Evolutionary conservation across 1,139 yeast species (phyloP), one percentile per base, ranked within the genome.

Genomic region (Sugiyamaella novakii): DNA sequence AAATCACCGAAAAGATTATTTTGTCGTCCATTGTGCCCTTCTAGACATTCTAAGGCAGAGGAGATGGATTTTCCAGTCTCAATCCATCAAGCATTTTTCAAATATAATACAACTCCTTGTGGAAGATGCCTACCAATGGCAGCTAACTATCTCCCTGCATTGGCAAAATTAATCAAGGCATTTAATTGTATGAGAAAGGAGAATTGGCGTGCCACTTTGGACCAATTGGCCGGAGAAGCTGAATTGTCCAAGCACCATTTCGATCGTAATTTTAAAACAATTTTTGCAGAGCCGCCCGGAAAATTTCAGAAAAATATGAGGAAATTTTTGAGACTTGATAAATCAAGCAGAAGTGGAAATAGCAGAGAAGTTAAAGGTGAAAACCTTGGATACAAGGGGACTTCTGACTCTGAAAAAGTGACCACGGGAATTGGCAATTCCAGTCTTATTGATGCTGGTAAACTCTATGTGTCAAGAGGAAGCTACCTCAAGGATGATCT

Each of bases 11-110:
- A 24, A 25, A 34, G 18, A 31, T 21, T 34, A 11, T 49, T 46
- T 31, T 55, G 58, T 39, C 47, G 59, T 15, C 59, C 59, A 1
- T 43, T 45, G 19, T 55, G 59, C 44, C 44, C 45, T 12, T 52
- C 58, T 8, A 33, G 35, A n/a, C 2, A 17, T 5, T 37, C 36
- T 7, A 34, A 44, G 3, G 24, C 22, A 2, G 21, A n/a, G 8
- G 17, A 14, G 14, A 25, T 38, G 19, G 11, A 18, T 3, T 38
- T 38, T 17, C 33, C 42, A 25, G n/a, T 19, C 18, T 15, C 31
- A 7, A 38, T 38, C 28, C 22, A 4, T 2, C 24, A 25, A 38
- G 42, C 42, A 25, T 21, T 22, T 8, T 22, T 38, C 14, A 7
- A 24, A 3, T 4, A 18, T 11, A 22, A 24, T 5, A 22, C 38